Conservation (phyloP, 2,329 filamentous ascomycete species). For the Metarhizium rileyi region DNA sequence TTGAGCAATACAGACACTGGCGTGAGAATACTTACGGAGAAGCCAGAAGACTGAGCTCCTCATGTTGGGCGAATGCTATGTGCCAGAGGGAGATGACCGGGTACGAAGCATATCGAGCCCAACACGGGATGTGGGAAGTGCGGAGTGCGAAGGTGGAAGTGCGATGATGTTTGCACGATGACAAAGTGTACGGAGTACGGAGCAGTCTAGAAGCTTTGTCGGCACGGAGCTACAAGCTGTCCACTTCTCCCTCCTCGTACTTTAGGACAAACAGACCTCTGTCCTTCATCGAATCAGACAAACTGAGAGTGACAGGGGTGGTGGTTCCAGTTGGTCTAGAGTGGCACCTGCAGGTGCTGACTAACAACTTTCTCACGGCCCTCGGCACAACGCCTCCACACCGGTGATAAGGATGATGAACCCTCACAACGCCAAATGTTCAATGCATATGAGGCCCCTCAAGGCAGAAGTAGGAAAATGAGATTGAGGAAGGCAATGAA, state of each 20-base stretch:
- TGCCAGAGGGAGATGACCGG: constrained; percentile 15
- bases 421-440: too few relatives aligned
- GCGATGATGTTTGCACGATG: constrained; percentile 1
- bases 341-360: too few relatives aligned
- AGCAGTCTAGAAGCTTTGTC: constrained; percentile 4
- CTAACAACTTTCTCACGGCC: too few relatives aligned
- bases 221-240: constrained; percentile 9
- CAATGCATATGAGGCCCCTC: too few relatives aligned
- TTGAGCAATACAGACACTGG: constrained; percentile 1
- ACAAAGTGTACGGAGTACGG: too few relatives aligned
- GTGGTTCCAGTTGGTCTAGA: too few relatives aligned
- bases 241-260: constrained; percentile 7
- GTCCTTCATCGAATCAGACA: not conserved
- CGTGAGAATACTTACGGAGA: constrained; percentile 29
- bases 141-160: not conserved
- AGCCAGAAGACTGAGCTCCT: constrained; percentile 30
- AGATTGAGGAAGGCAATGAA: too few relatives aligned
- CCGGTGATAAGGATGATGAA: too few relatives aligned
- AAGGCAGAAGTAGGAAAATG: too few relatives aligned
- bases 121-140: not conserved
- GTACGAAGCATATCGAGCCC: constrained; percentile 20
- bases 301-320: too few relatives aligned
- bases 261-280: too few relatives aligned
- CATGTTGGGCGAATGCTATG: constrained; percentile 30
- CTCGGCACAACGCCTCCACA: too few relatives aligned